Percentiles rank a stretch among this genome's conserved stretches.
Conservation (phyloP, 805 yeast genomes). For the Myxozyma geophila region DNA sequence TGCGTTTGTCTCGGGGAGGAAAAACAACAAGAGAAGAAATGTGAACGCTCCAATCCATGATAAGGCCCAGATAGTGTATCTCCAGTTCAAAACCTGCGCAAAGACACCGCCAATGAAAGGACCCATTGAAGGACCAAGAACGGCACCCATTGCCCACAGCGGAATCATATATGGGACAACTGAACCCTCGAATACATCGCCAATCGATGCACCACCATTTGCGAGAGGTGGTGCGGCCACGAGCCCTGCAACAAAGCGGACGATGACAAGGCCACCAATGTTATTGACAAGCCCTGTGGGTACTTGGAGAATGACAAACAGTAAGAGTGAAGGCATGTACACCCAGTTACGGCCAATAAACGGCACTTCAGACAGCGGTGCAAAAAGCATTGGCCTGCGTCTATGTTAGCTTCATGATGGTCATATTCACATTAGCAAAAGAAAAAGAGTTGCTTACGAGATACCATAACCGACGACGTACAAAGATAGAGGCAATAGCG, state of each 20-base stretch:
- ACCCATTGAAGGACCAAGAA: conserved; percentile 59
- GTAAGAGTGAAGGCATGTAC: conserved; percentile 53
- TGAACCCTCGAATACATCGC: conserved; percentile 39
- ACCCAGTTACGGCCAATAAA: conserved; percentile 57
- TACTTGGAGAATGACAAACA: conserved; percentile 57
- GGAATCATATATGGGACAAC: conserved; percentile 56
- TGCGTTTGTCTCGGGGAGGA: conserved; percentile 58
- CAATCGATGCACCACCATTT: conserved; percentile 54
- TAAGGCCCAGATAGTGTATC: conserved; percentile 44
- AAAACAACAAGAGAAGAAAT: conserved; percentile 47
- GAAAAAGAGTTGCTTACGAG: neutral
- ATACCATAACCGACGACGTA: conserved; percentile 66
- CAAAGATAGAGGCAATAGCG: conserved; percentile 57
- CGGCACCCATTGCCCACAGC: conserved; percentile 58
- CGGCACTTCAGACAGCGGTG: conserved; percentile 64
- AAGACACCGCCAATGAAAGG: conserved; percentile 61
- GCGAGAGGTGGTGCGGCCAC: conserved; percentile 64
- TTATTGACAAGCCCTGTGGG: conserved; percentile 57
- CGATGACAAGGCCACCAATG: conserved; percentile 55
- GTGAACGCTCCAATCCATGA: conserved; percentile 48
- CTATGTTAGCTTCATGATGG: conserved; percentile 35
- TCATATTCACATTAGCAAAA: neutral
- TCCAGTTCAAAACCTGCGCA: conserved; percentile 53
- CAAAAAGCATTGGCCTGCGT: conserved; percentile 60
- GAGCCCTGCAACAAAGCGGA: conserved; percentile 61